Conservation (phyloP, 257 asterid species). For the Rhazya stricta region DNA sequence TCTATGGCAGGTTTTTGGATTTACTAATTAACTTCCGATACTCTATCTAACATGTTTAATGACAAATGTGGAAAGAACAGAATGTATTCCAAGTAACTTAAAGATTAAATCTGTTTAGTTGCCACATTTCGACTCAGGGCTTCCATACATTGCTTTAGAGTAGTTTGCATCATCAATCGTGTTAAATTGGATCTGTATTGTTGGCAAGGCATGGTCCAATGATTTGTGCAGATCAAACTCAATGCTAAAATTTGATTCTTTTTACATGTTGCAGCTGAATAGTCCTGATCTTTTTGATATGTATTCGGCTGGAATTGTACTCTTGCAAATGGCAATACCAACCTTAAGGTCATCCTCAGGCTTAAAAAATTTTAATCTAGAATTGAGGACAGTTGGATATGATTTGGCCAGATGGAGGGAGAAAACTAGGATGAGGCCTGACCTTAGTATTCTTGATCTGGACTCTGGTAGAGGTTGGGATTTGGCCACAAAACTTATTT, state of each 20-base stretch:
- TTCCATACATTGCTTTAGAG: neutral
- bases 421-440: conserved; percentile 60
- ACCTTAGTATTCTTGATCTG: conserved; percentile 74
- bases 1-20: conserved; percentile 63
- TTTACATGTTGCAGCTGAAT: conserved; percentile 58
- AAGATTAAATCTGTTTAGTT: neutral
- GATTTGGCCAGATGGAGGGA: conserved; percentile 88
- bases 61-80: neutral
- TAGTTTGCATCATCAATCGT: neutral
- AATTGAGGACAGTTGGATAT: conserved; percentile 68
- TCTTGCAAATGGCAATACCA: conserved; percentile 89
- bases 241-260: neutral
- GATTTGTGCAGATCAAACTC: neutral
- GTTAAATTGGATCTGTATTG: neutral
- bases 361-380: conserved; percentile 69
- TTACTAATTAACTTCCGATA: neutral
- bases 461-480: conserved; percentile 99
- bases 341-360: conserved; percentile 65
- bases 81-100: neutral
- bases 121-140: neutral
- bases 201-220: neutral
- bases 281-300: conserved; percentile 91
- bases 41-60: neutral
- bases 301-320: conserved; percentile 93
- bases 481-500: conserved; percentile 74